phyloP scores from a whole-genome alignment of 2,329 filamentous ascomycete species.

The Cercospora citrullina region DNA sequence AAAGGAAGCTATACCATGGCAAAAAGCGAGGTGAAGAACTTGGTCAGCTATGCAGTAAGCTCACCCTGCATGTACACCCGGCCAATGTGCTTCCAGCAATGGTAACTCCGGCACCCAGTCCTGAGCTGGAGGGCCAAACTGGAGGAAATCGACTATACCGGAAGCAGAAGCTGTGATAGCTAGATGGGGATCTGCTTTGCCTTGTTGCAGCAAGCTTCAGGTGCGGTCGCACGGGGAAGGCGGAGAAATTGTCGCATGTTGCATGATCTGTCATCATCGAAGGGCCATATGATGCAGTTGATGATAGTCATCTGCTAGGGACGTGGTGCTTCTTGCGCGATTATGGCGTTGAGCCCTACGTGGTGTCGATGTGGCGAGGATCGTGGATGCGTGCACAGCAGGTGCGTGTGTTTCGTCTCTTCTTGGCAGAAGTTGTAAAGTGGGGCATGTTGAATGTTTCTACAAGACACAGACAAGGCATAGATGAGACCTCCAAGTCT shows the following conservation, averaged over 20 bases:
- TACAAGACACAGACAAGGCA: background rate
- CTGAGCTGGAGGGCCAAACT: background rate
- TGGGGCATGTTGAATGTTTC: background rate
- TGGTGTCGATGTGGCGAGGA: background rate
- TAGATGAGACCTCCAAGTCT: background rate
- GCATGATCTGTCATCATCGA: background rate
- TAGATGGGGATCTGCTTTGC: constrained; percentile 3
- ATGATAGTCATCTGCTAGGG: background rate
- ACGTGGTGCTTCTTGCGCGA: background rate
- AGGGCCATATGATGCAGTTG: background rate
- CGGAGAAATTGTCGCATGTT: background rate
- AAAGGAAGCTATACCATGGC: background rate
- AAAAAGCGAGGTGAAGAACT: background rate
- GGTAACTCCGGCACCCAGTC: background rate
- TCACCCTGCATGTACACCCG: background rate
- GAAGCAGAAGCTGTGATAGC: constrained; percentile 1
- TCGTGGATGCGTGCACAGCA: background rate
- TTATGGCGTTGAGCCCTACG: background rate
- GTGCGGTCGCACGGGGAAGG: background rate
- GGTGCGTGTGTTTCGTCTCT: background rate
- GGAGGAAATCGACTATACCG: background rate
- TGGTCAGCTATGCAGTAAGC: background rate
- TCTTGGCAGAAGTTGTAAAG: background rate
- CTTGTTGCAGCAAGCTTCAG: background rate
- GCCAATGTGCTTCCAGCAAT: constrained; percentile 1